Evolutionary conservation across 306 rosid species (phyloP).

Genomic region (Ziziphus jujuba): DNA sequence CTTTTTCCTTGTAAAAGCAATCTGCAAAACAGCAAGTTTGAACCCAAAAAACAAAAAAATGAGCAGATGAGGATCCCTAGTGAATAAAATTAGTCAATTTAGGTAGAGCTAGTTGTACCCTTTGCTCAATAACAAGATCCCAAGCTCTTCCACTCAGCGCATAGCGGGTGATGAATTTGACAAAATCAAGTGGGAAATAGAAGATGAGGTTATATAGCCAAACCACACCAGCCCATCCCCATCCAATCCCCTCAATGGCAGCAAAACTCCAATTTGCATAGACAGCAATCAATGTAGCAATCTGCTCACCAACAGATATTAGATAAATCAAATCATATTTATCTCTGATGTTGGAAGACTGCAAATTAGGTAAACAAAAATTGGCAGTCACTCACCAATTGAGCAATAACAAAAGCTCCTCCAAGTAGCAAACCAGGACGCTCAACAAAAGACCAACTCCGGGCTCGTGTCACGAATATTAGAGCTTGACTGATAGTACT

Average conservation of each 20-base stretch:
- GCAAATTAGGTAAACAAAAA: not conserved
- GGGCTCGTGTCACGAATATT: slow-evolving; percentile 70
- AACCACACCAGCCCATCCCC: slow-evolving; percentile 93
- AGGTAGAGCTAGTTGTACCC: slow-evolving; percentile 42
- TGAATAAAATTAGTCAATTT: not conserved
- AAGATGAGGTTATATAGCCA: slow-evolving; percentile 83
- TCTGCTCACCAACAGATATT: slow-evolving; percentile 35
- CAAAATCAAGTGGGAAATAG: slow-evolving; percentile 72
- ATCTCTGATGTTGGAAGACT: no score
- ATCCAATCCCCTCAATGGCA: slow-evolving; percentile 75
- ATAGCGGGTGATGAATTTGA: slow-evolving; percentile 67
- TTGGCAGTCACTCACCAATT: slow-evolving; percentile 57
- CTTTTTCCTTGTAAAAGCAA: slow-evolving; percentile 77
- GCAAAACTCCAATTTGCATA: slow-evolving; percentile 81
- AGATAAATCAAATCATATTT: not conserved
- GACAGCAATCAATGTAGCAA: slow-evolving; percentile 78
- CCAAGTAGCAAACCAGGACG: slow-evolving; percentile 72
- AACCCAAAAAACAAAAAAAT: not conserved
- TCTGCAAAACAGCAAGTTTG: slow-evolving; percentile 32
- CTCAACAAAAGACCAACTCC: slow-evolving; percentile 75
- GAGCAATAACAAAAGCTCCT: slow-evolving; percentile 66
- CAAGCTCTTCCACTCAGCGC: slow-evolving; percentile 82
- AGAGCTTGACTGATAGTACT: slow-evolving; percentile 84
- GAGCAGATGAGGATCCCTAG: not conserved
- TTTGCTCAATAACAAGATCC: slow-evolving; percentile 81